Percentiles rank a stretch among this genome's conserved stretches.
Conservation (phyloP, 2,329 filamentous ascomycete genomes). For the Pseudogymnoascus pannorum region DNA sequence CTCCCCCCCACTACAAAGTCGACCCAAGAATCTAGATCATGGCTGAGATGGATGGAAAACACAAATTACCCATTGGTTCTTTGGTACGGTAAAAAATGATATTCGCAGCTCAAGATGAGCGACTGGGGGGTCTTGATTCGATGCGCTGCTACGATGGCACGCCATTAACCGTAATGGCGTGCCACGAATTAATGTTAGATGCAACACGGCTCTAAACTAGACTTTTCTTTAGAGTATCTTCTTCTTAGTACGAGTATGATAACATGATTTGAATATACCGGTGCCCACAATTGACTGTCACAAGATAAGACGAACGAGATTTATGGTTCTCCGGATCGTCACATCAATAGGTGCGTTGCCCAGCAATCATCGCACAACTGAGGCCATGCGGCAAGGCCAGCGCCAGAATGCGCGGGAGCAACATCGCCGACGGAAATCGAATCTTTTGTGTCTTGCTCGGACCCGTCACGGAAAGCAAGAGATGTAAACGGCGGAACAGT, state of each 20-base stretch:
- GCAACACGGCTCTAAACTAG: too few relatives aligned
- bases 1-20: background rate
- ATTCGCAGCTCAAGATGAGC: too few relatives aligned
- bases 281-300: background rate
- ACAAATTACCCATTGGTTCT: background rate
- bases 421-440: conserved; percentile 39
- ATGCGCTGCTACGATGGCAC: too few relatives aligned
- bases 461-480: conserved; percentile 25
- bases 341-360: conserved; percentile 29
- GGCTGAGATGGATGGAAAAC: background rate
- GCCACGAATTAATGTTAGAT: too few relatives aligned
- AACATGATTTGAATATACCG: background rate
- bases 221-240: background rate
- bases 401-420: conserved; percentile 36
- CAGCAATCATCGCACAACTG: conserved; percentile 39
- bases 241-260: background rate
- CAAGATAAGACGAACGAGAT: background rate
- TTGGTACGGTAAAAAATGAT: too few relatives aligned
- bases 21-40: background rate
- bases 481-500: conserved; percentile 33
- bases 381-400: conserved; percentile 39
- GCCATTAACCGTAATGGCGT: too few relatives aligned
- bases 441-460: conserved; percentile 38
- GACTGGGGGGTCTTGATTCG: too few relatives aligned
- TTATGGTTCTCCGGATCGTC: conserved; percentile 25